Conservation (phyloP, 1,139 yeast species). For the Yamadazyma diospyri region DNA sequence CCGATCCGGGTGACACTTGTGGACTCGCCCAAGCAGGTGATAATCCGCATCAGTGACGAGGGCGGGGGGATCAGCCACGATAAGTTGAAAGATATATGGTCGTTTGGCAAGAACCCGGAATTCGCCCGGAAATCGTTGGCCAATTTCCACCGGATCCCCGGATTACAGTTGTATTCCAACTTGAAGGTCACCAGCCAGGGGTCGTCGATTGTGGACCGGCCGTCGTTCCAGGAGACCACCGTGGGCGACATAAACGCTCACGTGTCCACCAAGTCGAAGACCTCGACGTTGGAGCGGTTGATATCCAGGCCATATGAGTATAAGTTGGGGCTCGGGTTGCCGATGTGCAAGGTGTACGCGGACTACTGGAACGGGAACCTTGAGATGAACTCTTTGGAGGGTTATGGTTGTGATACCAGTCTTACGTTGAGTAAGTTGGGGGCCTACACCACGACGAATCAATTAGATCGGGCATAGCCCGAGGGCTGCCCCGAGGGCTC, state of each 20-base stretch:
- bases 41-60: conserved; percentile 78
- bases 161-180: conserved; percentile 43
- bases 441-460: conserved; percentile 57
- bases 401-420: conserved; percentile 88
- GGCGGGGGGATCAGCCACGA: conserved; percentile 81
- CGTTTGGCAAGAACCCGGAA: conserved; percentile 69
- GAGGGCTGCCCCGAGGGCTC: no score
- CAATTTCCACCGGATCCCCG: conserved; percentile 69
- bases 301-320: conserved; percentile 70
- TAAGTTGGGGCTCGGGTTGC: conserved; percentile 83
- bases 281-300: conserved; percentile 41
- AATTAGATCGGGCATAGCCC: conserved; percentile 72
- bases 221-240: conserved; percentile 27
- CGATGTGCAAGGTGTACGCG: conserved; percentile 87
- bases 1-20: conserved; percentile 72
- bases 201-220: conserved; percentile 30
- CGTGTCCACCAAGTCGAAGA: conserved; percentile 24
- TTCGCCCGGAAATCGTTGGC: conserved; percentile 53
- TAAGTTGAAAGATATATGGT: conserved; percentile 67
- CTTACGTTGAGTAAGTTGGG: conserved; percentile 77
- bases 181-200: conserved; percentile 39
- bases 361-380: conserved; percentile 95
- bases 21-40: conserved; percentile 60
- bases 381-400: conserved; percentile 78
- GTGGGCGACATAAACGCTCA: conserved; percentile 38